Evolutionary conservation across 768 basidiomycete genomes (phyloP).

Genomic region (Hebeloma cylindrosporum): DNA sequence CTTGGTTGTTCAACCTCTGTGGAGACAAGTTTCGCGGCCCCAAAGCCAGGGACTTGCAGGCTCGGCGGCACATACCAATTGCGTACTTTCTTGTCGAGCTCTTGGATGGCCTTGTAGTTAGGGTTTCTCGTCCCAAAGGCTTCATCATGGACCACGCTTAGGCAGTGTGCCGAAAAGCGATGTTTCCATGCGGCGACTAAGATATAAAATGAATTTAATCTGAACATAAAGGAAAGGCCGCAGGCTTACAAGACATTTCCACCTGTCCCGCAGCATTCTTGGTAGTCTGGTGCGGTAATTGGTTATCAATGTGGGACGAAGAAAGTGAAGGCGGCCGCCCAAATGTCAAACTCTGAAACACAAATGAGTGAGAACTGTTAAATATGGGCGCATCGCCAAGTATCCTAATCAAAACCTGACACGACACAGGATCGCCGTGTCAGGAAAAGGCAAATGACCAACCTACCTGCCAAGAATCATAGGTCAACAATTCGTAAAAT

Average conservation of each 20-base stretch:
- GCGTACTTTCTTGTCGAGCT: conserved; percentile 66
- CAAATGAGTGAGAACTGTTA: conserved; percentile 1
- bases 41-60: conserved; percentile 64
- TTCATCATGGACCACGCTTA: conserved; percentile 64
- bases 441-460: not conserved
- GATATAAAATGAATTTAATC: conserved; percentile 6
- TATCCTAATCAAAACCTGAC: not conserved
- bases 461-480: conserved; percentile 70
- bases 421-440: not conserved
- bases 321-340: conserved; percentile 70
- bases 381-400: not conserved
- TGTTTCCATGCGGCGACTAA: conserved; percentile 72
- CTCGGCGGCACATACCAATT: conserved; percentile 64
- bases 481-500: conserved; percentile 65
- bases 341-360: conserved; percentile 61
- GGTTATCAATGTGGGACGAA: conserved; percentile 53
- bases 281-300: conserved; percentile 48
- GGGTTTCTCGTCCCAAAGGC: conserved; percentile 65
- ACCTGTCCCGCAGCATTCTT: conserved; percentile 47
- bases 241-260: conserved; percentile 62
- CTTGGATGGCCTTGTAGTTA: conserved; percentile 58
- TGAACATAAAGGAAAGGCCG: conserved; percentile 4
- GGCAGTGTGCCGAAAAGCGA: conserved; percentile 58
- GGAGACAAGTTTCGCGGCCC: conserved; percentile 40
- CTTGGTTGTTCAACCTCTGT: conserved; percentile 45